Base-by-base conservation (phyloP, 371 early-diverging fungal species). In the Mucor circinelloides region DNA sequence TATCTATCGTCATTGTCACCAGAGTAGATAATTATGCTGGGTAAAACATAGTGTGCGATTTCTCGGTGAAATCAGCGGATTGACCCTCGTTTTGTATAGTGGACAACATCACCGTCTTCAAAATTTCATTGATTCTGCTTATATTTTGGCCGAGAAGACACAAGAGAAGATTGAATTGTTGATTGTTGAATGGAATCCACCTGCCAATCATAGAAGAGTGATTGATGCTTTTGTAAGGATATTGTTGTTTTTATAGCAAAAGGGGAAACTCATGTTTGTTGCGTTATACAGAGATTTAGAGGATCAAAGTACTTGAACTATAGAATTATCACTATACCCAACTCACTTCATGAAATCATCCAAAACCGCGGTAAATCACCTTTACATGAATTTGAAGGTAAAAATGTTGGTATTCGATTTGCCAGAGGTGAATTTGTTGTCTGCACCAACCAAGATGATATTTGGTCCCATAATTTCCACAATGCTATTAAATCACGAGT, bases 151-250 rank as follows among this genome's bases (percentile, higher is more conserved):
- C 9, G 78, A 78, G 58, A 73, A 74, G 15, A 79, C 82, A 12
- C 63, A 68, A 40, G 71, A 73, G 1, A 60, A 66, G 12, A 82
- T 78, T 21, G 82, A 82, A 38, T 58, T 82, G 15, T 50, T 82
- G 10, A 71, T 82, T 46, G 38, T 82, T 46, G 82, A 82, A 64
- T 82, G 82, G 82, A 82, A 82, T 60, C 82, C 82, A 27, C 72
- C 74, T 0, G 44, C 70, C 12, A 64, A 73, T 21, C 65, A 66
- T 36, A 72, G 80, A 30, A 42, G 72, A 44, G 54, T 79, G 2
- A 66, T 75, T 30, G 82, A 79, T 60, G 70, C 67, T 13, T 82
- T 74, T 64, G 81, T 75, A 71, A 56, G 71, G 30, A 36, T 44
- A 13, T 8, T 42, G 28, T 55, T 23, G 25, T n/a, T n/a, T n/a